Evolutionary conservation across 2,329 filamentous ascomycete genomes (phyloP), one percentile per base, ranked within the genome.

Genomic region (Clarireedia sp.): DNA sequence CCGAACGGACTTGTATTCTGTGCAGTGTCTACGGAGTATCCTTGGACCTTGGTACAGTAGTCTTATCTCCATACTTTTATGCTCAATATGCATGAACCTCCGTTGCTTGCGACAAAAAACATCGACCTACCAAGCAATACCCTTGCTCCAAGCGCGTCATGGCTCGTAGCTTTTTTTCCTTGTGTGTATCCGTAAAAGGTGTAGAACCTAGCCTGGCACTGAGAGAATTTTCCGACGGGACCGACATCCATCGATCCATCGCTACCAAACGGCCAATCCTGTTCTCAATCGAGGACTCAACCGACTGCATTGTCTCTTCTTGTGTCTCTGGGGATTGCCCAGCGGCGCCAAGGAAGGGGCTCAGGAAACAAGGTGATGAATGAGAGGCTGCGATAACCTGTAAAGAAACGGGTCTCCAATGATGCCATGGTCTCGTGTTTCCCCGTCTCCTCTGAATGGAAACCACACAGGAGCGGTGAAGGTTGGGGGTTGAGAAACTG

Each of bases 351-450:
- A 41, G 38, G 16, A 41, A 41, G 41, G 24, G 17, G 33, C 21
- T 17, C 8, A 33, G 6, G n/a, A 24, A 51, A 26, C 38, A 26
- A 24, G 16, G 40, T 45, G 5, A 16, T 37, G 16, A 46, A 46
- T 46, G 10, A 40, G 26, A 17, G 21, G 9, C 33, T 23, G 16
- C 40, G 19, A 52, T 45, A 40, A 43, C 37, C 48, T 41, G 38
- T 23, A 44, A 7, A 52, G 19, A 10, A 33, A 44, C 41, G 40
- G 50, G 38, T 23, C 26, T 36, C 7, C 44, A 33, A 40, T 37
- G 10, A 51, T 51, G 26, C n/a, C 41, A 3, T 51, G 48, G 38
- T 51, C 48, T 51, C 48, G 48, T 51, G 48, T 33, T 43, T 51
- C 37, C 24, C 16, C 24, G 41, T 12, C 48, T 51, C 14, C 12